Evolutionary conservation across 2,329 filamentous ascomycete species (phyloP).

Genomic region (Ramularia endophylla): DNA sequence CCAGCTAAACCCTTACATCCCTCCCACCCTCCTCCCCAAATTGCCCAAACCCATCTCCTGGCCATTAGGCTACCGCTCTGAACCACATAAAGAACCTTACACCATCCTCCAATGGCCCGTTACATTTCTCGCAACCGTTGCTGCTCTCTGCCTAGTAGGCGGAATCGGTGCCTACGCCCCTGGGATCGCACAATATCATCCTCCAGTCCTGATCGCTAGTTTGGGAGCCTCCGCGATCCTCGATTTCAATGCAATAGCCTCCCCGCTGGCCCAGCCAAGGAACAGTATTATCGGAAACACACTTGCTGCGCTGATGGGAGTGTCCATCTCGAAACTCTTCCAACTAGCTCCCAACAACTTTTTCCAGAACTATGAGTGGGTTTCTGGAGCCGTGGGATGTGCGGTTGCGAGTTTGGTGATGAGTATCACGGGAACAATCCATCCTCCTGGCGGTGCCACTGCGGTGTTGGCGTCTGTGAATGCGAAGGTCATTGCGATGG

Average conservation of each 20-base stretch:
- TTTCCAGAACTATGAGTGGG: constrained; percentile 37
- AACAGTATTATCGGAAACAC: constrained; percentile 42
- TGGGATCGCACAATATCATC: constrained; percentile 33
- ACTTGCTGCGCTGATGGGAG: constrained; percentile 40
- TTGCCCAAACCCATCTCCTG: constrained; percentile 62
- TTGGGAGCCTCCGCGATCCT: constrained; percentile 44
- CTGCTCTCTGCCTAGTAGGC: constrained; percentile 38
- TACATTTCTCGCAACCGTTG: constrained; percentile 40
- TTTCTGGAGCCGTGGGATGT: constrained; percentile 40
- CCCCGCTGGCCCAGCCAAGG: constrained; percentile 44
- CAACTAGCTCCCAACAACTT: constrained; percentile 30
- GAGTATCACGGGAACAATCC: constrained; percentile 43
- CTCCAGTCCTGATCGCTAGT: constrained; percentile 39
- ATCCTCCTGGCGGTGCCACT: constrained; percentile 47
- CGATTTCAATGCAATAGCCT: constrained; percentile 43
- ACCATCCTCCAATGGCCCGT: constrained; percentile 38
- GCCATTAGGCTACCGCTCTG: constrained; percentile 51
- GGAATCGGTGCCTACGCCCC: constrained; percentile 38
- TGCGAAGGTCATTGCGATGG: constrained; percentile 36
- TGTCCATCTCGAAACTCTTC: constrained; percentile 42
- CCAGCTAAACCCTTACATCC: constrained; percentile 66
- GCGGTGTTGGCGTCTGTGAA: constrained; percentile 42
- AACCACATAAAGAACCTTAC: constrained; percentile 35
- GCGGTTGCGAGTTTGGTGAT: constrained; percentile 40
- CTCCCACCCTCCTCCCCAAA: constrained; percentile 56